phyloP scores from a whole-genome alignment of 2,329 filamentous ascomycete genomes.

The Pyricularia grisea region DNA sequence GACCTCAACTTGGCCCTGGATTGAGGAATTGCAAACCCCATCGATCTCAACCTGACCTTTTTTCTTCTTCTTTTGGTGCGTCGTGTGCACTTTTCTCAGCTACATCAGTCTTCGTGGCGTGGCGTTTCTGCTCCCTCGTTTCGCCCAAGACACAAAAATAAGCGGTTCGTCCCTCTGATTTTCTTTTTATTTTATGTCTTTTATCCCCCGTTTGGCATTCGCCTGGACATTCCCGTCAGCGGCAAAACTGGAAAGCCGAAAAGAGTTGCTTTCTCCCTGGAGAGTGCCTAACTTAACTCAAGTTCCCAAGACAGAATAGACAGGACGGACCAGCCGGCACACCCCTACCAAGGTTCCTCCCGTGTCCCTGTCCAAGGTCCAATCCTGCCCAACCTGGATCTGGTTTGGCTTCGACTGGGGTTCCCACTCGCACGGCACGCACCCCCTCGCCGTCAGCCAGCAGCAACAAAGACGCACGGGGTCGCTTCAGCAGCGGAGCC shows the following conservation, averaged over 20 bases:
- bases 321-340: not conserved
- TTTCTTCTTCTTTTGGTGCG: not conserved
- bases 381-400: not conserved
- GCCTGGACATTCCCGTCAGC: not conserved
- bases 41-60: not conserved
- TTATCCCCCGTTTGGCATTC: not conserved
- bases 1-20: not conserved
- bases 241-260: not conserved
- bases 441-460: not conserved
- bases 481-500: not conserved
- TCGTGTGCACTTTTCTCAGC: not conserved
- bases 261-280: not conserved
- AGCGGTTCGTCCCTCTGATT: not conserved
- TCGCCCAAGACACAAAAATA: not conserved
- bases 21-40: not conserved
- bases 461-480: not conserved
- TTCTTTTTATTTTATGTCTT: not conserved
- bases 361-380: not conserved
- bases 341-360: constrained; percentile 4
- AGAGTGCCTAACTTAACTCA: not conserved
- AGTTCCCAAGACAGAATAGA: not conserved
- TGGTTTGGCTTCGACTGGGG: not conserved
- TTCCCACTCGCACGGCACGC: not conserved
- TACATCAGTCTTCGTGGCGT: not conserved
- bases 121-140: not conserved